phyloP scores from a whole-genome alignment of 2,329 filamentous ascomycete species.

The Cercospora sp. region DNA sequence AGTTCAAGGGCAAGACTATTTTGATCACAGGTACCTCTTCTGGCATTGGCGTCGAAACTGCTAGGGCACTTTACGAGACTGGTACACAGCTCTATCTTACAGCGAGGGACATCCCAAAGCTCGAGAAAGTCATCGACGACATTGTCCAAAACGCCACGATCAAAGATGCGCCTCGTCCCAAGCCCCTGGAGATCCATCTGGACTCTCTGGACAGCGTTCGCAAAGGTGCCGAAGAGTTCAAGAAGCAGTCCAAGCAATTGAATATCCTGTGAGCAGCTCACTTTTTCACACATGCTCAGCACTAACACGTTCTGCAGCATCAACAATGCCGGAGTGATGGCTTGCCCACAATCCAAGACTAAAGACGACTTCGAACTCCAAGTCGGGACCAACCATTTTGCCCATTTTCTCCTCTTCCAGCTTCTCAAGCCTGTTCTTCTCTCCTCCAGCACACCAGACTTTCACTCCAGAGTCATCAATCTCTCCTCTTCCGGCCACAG shows the following conservation, averaged over 20 bases:
- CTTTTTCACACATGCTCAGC: conserved; percentile 39
- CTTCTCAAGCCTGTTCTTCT: conserved; percentile 51
- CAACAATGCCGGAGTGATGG: conserved; percentile 42
- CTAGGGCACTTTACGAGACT: conserved; percentile 47
- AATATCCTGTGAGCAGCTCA: conserved; percentile 36
- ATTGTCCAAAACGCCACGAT: conserved; percentile 30
- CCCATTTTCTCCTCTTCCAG: conserved; percentile 56
- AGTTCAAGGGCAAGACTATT: conserved; percentile 41
- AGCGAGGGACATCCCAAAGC: conserved; percentile 46
- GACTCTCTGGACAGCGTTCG: conserved; percentile 39
- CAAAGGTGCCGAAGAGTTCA: conserved; percentile 38
- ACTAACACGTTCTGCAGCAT: conserved; percentile 55
- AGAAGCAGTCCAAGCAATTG: conserved; percentile 38
- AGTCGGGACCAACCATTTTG: conserved; percentile 53
- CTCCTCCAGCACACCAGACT: conserved; percentile 40
- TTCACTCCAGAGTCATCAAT: conserved; percentile 51
- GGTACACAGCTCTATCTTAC: conserved; percentile 50
- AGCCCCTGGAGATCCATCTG: conserved; percentile 36
- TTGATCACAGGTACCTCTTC: conserved; percentile 50
- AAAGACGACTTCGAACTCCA: conserved; percentile 45
- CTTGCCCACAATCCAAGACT: conserved; percentile 32
- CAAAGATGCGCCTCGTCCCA: conserved; percentile 24
- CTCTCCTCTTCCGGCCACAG: conserved; percentile 50
- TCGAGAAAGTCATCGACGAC: conserved; percentile 36
- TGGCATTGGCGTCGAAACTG: conserved; percentile 50